Evolutionary conservation across 192 early-diverging fungal species (phyloP), one percentile per base, ranked within the genome.

Genomic region (Obelidium mucronatum): DNA sequence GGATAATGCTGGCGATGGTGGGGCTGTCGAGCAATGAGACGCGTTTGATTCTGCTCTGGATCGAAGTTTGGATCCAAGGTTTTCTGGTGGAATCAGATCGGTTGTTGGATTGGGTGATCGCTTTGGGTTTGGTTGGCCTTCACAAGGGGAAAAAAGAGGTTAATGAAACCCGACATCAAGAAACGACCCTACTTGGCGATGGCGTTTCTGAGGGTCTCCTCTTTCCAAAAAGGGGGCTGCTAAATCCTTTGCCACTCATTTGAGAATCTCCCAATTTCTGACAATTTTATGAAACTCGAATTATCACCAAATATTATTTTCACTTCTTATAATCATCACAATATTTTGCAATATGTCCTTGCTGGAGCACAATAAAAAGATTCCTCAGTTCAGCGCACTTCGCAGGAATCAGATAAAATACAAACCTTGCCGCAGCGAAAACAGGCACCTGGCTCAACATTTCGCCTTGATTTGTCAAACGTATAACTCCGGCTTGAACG

Each of bases 161-260:
- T 36, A 24, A 17, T 40, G 63, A 8, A 15, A 5, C 24, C n/a
- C 11, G 5, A 40, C 19, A 26, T 31, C 39, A 17, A 44, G 0
- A 68, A 68, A 39, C 35, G n/a, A n/a, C n/a, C n/a, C n/a, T n/a
- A n/a, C n/a, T 62, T n/a, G 62, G 40, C 8, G 72, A 74, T 1
- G 72, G 58, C 40, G 40, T 40, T 8, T 39, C 59, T 5, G 72
- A 74, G 15, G 39, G 17, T 33, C 62, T 74, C 19, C 72, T 8
- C 40, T 74, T 74, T 24, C 70, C 55, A 51, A 74, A 74, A 1
- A 74, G 37, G 0, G 72, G 72, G 34, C 72, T 74, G n/a, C 39
- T 33, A 33, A 74, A 74, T 26, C 52, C 55, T 30, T 71, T 71
- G 28, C 54, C 54, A 58, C 69, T 71, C 69, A 71, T 71, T 58